Evolutionary conservation across 2,329 filamentous ascomycete species (phyloP).

Genomic region (Exophiala aquamarina): DNA sequence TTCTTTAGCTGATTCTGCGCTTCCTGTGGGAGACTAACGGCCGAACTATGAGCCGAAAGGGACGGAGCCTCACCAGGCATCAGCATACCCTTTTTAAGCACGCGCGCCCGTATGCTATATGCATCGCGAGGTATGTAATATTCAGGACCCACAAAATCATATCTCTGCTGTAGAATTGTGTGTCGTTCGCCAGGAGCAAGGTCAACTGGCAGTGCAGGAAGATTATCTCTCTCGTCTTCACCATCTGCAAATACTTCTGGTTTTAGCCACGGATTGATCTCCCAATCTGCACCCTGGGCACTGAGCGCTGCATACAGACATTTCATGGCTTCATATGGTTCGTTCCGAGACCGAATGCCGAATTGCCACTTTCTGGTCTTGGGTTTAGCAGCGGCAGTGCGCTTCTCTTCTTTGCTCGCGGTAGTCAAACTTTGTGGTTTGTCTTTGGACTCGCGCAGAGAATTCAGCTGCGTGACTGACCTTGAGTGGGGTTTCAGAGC

Average conservation of each 20-base stretch:
- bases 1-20: constrained; percentile 32
- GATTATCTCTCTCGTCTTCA: constrained; percentile 28
- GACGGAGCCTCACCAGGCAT: constrained; percentile 51
- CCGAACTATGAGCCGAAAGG: constrained; percentile 48
- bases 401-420: constrained; percentile 47
- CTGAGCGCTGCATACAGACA: constrained; percentile 91
- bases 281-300: constrained; percentile 87
- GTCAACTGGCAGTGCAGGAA: constrained; percentile 33
- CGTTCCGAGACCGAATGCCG: constrained; percentile 90
- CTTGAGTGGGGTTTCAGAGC: constrained; percentile 83
- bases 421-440: constrained; percentile 57
- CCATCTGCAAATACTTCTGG: constrained; percentile 18
- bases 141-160: constrained; percentile 50
- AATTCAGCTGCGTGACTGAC: constrained; percentile 66
- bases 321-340: constrained; percentile 88
- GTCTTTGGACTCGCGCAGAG: constrained; percentile 53
- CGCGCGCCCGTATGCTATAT: constrained; percentile 90
- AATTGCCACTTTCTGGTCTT: constrained; percentile 96
- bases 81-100: constrained; percentile 76
- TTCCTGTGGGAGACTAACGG: constrained; percentile 33
- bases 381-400: constrained; percentile 40
- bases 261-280: constrained; percentile 39
- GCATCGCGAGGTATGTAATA: constrained; percentile 90
- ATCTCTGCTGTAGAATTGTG: constrained; percentile 43
- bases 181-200: constrained; percentile 32